Conservation (phyloP, 2,329 filamentous ascomycete species). For the Alternaria sp. region DNA sequence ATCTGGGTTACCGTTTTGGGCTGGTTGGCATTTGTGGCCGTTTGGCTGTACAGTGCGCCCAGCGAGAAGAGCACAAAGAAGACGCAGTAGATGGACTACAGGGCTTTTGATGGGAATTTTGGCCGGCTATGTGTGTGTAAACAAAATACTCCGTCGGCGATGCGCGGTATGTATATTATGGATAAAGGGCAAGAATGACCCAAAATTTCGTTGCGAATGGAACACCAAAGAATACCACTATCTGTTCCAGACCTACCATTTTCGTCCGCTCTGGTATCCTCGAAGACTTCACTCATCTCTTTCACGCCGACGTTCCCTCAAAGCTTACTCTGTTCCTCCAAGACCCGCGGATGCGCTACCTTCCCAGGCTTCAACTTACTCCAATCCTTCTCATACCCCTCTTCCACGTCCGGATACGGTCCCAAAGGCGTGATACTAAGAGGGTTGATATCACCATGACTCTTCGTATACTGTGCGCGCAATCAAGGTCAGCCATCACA, state of each 20-base stretch:
- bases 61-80: constrained; percentile 58
- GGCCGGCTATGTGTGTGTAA: constrained; percentile 4
- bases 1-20: constrained; percentile 83
- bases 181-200: constrained; percentile 8
- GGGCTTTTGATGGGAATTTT: not conserved
- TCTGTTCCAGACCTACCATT: too few species aligned
- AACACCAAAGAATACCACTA: not conserved
- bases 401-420: constrained; percentile 65
- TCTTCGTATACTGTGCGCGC: constrained; percentile 61
- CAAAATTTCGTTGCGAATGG: constrained; percentile 12
- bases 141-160: constrained; percentile 11
- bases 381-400: constrained; percentile 58
- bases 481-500: not conserved
- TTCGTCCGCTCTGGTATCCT: not conserved
- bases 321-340: constrained; percentile 40
- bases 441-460: constrained; percentile 65
- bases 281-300: not conserved
- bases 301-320: not conserved
- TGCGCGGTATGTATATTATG: constrained; percentile 21
- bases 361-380: constrained; percentile 56
- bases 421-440: constrained; percentile 67
- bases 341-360: constrained; percentile 51
- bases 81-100: constrained; percentile 47
- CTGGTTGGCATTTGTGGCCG: constrained; percentile 80
- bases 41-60: constrained; percentile 85